Evolutionary conservation across 768 basidiomycete genomes (phyloP).

Genomic region (Sarcodon aspratus): DNA sequence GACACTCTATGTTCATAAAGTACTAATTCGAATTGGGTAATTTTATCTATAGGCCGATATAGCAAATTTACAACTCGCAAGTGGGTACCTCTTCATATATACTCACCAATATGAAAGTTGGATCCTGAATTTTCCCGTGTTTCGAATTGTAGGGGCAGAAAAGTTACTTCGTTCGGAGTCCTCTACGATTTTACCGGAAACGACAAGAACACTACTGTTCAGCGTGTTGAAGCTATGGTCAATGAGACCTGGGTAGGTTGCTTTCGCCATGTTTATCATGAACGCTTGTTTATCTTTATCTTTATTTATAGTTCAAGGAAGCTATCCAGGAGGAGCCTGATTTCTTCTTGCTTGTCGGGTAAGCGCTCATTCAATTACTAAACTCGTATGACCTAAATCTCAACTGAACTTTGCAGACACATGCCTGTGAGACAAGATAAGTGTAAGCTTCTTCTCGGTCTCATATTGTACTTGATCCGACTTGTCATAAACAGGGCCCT

Average conservation of each 20-base stretch:
- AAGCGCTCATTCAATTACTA: conserved; percentile 6
- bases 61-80: conserved; percentile 64
- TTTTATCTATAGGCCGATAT: conserved; percentile 35
- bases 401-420: conserved; percentile 34
- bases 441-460: conserved; percentile 28
- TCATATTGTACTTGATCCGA: neutral
- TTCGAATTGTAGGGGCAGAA: conserved; percentile 36
- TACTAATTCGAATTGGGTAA: neutral
- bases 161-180: conserved; percentile 72
- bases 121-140: neutral
- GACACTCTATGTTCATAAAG: neutral
- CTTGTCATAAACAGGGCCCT: conserved; percentile 38
- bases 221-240: conserved; percentile 62
- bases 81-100: conserved; percentile 24
- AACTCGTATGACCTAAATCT: neutral
- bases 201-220: conserved; percentile 61
- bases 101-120: neutral
- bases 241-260: conserved; percentile 60
- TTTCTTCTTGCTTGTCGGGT: conserved; percentile 69
- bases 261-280: neutral
- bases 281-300: neutral
- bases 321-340: conserved; percentile 77
- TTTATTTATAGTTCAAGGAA: conserved; percentile 47
- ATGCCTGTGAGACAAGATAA: conserved; percentile 71
- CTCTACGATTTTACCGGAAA: conserved; percentile 70